phyloP scores from a whole-genome alignment of 148 eudicot genomes.

The Vaccinium macrocarpon region DNA sequence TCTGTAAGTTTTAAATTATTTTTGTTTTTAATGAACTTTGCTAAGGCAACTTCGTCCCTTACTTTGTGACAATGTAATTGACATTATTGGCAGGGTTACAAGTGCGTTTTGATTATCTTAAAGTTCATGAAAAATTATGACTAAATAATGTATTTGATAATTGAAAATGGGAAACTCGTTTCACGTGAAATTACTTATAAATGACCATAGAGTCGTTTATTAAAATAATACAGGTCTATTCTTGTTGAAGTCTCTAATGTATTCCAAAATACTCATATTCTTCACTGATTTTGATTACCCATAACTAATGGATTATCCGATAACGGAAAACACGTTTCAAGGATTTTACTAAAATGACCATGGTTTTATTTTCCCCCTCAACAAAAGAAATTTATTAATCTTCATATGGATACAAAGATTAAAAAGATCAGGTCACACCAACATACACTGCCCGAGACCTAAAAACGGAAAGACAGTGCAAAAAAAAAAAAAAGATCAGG shows the following conservation, averaged over 20 bases:
- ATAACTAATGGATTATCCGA: background rate
- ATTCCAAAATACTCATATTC: background rate
- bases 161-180: background rate
- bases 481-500: no score
- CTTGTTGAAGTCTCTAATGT: background rate
- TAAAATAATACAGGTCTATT: background rate
- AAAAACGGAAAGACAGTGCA: no score
- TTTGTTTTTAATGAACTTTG: background rate
- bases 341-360: background rate
- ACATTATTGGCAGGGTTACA: background rate
- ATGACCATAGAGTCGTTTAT: background rate
- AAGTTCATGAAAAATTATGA: background rate
- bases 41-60: background rate
- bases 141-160: background rate
- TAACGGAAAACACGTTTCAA: background rate
- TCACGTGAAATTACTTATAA: background rate
- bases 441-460: no score
- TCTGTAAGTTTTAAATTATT: no score
- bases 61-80: constrained; percentile 10
- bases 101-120: background rate
- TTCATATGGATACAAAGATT: no score
- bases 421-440: no score
- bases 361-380: no score
- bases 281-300: background rate
- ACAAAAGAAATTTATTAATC: no score